phyloP scores from a whole-genome alignment of 495 filamentous ascomycete genomes.

The Penicillium diatomitis region DNA sequence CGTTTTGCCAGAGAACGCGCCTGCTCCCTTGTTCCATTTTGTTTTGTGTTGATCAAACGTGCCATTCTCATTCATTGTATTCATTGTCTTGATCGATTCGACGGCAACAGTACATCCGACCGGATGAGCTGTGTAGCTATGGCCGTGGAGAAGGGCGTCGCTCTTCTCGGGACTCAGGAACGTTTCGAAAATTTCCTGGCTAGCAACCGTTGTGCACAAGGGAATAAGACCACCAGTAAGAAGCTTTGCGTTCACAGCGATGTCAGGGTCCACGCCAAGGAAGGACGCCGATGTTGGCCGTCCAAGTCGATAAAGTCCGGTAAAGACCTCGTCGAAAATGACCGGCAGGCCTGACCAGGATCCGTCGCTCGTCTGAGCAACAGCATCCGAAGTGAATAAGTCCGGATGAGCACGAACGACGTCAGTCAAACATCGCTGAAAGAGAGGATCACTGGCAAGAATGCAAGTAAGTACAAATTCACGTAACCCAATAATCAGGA shows the following conservation, averaged over 20 bases:
- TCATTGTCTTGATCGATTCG: constrained; percentile 46
- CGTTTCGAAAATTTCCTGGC: constrained; percentile 59
- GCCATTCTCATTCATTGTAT: constrained; percentile 41
- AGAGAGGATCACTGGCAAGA: constrained; percentile 57
- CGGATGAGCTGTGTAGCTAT: constrained; percentile 74
- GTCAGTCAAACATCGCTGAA: constrained; percentile 57
- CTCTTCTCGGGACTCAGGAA: constrained; percentile 59
- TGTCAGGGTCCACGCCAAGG: constrained; percentile 54
- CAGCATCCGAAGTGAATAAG: constrained; percentile 29
- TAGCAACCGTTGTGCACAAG: constrained; percentile 60
- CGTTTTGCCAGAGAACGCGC: background rate
- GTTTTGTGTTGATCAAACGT: constrained; percentile 41
- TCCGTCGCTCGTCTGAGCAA: constrained; percentile 7
- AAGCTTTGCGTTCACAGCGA: constrained; percentile 69
- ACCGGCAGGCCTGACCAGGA: constrained; percentile 64
- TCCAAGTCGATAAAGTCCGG: constrained; percentile 69
- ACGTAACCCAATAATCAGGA: background rate
- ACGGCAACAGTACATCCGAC: constrained; percentile 65
- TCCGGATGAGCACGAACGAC: constrained; percentile 48
- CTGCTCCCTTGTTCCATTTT: constrained; percentile 25
- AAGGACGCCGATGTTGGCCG: constrained; percentile 55
- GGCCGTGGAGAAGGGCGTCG: constrained; percentile 67
- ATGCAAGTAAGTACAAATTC: constrained; percentile 7
- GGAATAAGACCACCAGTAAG: constrained; percentile 71
- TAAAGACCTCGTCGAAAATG: constrained; percentile 76